These are phyloP conservation scores for Xylaria castorea DNA, from an alignment of 495 filamentous ascomycete genomes.

Conservation along the genomic window DNA sequence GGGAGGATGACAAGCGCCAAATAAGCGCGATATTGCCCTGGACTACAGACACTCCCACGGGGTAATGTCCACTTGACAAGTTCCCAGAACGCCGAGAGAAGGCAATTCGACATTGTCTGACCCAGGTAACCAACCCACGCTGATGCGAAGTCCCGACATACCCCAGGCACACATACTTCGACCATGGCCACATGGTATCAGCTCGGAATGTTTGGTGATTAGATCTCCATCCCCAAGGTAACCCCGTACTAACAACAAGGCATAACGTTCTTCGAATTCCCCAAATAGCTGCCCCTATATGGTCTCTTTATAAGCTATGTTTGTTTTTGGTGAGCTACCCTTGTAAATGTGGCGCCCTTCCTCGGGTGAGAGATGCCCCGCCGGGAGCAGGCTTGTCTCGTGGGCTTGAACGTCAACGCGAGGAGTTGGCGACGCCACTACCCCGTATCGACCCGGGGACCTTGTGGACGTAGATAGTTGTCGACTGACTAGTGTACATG, in stretches of 20 bases:
- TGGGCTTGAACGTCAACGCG: background rate
- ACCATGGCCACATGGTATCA: background rate
- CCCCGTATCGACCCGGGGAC: background rate
- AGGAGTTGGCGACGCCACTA: background rate
- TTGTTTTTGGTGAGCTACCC: background rate
- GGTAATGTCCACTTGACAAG: background rate
- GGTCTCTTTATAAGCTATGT: background rate
- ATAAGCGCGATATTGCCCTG: background rate
- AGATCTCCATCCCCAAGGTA: conserved; percentile 3
- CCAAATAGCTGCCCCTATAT: background rate
- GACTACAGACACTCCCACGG: background rate
- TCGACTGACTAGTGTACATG: background rate
- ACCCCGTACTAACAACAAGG: background rate
- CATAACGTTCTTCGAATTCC: background rate
- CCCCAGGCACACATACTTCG: background rate
- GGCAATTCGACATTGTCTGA: background rate
- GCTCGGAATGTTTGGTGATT: background rate
- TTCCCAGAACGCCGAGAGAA: background rate
- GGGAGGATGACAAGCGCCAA: background rate
- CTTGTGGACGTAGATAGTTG: background rate
- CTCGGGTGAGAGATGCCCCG: conserved; percentile 3
- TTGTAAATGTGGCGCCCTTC: background rate
- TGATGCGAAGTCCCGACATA: background rate
- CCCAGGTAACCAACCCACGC: background rate
- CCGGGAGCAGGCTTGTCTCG: background rate